Percentiles rank a stretch among this genome's conserved stretches.
phyloP scores from a whole-genome alignment of 2,329 filamentous ascomycete genomes.

The Scedosporium aurantiacum region DNA sequence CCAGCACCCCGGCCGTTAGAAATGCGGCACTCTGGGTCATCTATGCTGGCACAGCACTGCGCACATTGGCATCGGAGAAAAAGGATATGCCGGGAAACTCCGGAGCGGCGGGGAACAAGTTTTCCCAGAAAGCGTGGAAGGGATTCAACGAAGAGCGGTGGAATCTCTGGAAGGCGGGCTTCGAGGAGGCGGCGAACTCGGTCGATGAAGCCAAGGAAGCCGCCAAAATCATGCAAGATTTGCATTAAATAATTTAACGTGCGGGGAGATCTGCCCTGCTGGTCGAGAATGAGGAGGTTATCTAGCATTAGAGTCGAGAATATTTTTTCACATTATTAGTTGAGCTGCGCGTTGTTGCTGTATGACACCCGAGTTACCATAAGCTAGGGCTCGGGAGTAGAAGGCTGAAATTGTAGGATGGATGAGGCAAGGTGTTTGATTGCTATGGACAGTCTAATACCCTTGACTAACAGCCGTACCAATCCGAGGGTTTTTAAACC shows the following conservation, averaged over 20 bases:
- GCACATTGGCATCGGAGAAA: constrained; percentile 9
- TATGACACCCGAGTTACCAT: no score
- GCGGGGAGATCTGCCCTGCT: neutral
- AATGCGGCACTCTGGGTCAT: constrained; percentile 16
- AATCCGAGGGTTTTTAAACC: no score
- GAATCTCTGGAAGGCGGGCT: constrained; percentile 14
- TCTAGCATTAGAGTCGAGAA: no score
- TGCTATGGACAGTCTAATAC: no score
- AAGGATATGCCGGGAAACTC: constrained; percentile 9
- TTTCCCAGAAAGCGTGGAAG: constrained; percentile 13
- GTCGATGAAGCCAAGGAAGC: neutral
- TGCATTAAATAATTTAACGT: neutral
- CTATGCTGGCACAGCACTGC: constrained; percentile 11
- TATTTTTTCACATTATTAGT: no score
- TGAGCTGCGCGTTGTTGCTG: no score
- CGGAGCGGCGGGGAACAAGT: constrained; percentile 13
- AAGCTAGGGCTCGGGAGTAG: no score
- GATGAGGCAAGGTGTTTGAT: no score
- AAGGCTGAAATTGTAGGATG: no score
- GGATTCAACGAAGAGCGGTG: constrained; percentile 18
- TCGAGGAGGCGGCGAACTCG: constrained; percentile 2
- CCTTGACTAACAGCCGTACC: no score
- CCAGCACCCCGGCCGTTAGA: constrained; percentile 9
- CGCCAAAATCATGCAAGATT: neutral
- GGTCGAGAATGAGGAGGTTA: neutral